These are phyloP conservation scores for Aspergillus ochraceus DNA, from an alignment of 2,329 filamentous ascomycete species.

Conservation along the genomic window DNA sequence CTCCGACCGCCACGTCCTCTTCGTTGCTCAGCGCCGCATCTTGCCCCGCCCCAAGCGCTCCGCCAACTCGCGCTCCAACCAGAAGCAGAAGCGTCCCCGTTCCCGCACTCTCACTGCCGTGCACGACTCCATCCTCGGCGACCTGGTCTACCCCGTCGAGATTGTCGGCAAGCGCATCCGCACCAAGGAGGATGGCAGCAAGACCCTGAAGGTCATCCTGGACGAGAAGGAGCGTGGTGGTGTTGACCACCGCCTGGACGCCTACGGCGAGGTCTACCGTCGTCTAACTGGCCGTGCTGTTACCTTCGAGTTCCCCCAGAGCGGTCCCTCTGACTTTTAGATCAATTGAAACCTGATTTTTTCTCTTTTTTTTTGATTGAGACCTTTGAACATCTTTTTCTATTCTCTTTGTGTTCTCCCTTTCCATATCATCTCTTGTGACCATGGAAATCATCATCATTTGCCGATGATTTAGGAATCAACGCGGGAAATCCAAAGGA, in stretches of 20 bases:
- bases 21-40: slow-evolving; percentile 98
- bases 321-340: slow-evolving; percentile 77
- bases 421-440: slow-evolving; percentile 12
- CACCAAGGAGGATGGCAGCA: slow-evolving; percentile 98
- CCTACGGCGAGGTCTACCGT: slow-evolving; percentile 99
- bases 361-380: background rate
- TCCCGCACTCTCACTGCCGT: slow-evolving; percentile 97
- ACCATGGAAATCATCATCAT: slow-evolving; percentile 6
- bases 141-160: slow-evolving; percentile 99
- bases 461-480: slow-evolving; percentile 9
- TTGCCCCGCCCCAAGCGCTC: slow-evolving; percentile 98
- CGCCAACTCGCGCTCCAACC: slow-evolving; percentile 90
- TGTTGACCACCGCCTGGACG: slow-evolving; percentile 99
- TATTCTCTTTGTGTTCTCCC: slow-evolving; percentile 26
- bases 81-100: slow-evolving; percentile 98
- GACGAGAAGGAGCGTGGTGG: slow-evolving; percentile 99
- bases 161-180: slow-evolving; percentile 98
- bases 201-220: slow-evolving; percentile 97
- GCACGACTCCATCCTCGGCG: slow-evolving; percentile 95
- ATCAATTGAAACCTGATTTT: slow-evolving; percentile 26
- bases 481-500: background rate
- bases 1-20: slow-evolving; percentile 99
- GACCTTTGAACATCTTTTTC: slow-evolving; percentile 20
- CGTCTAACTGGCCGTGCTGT: slow-evolving; percentile 94
- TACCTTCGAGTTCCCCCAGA: slow-evolving; percentile 97